Base-by-base conservation (phyloP, 2,329 filamentous ascomycete genomes). In the Fusarium udum region DNA sequence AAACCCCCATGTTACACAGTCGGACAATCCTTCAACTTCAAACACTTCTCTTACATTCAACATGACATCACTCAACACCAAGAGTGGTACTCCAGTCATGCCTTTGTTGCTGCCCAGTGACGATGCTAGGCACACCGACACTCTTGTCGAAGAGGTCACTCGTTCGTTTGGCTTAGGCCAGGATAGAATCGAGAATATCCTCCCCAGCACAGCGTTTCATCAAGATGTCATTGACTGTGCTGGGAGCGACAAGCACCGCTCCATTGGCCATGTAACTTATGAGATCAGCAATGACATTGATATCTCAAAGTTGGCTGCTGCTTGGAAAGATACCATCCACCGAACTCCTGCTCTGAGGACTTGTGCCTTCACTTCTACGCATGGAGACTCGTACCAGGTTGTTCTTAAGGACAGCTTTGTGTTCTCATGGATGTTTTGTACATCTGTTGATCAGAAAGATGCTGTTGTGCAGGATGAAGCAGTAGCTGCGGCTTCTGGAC, bases 391-490 rank as follows among this genome's bases (percentile, higher is more conserved):
- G 0, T 53, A 34, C 4, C 64, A 67, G 24, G 36, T 67, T 4
- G 7, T 55, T 2, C 12, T 67, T 4, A 65, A 11, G 20, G 64
- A 67, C 4, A 67, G 34, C 13, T 67, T 67, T 14, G 52, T 65
- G 5, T 67, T 67, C 40, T 65, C 64, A 2, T 67, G 53, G 46
- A 67, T 59, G 61, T 65, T n/a, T 16, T 42, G 46, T 4, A 46
- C 61, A 20, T 60, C 45, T 22, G 10, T 14, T 6, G 53, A 42
- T 8, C 43, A 31, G 15, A 59, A 58, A 5, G 34, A 65, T 4
- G 45, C 40, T 3, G 64, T 67, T 22, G 36, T 53, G 7, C 34
- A 64, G 6, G 64, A 67, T 37, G 64, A 67, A 51, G 46, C 64
- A 12, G 64, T 26, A 2, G 61, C 64, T 15, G 64, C 61, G 3